phyloP scores from a whole-genome alignment of 768 basidiomycete species.

The Leccinum subtestaceum region DNA sequence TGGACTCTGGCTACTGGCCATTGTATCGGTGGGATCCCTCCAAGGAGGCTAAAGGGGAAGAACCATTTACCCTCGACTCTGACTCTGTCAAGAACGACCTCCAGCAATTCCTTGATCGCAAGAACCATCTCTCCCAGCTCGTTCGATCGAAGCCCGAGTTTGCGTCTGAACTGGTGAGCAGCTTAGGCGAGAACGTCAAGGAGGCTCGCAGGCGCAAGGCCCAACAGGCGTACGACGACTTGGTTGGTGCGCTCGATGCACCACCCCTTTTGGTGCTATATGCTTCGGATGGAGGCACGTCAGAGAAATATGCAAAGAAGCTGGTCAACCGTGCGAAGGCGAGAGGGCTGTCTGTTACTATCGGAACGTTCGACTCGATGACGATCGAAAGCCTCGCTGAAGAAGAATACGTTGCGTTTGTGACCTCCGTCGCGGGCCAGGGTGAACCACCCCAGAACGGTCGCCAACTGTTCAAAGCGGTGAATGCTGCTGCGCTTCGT shows the following conservation, averaged over 20 bases:
- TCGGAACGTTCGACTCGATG: constrained; percentile 79
- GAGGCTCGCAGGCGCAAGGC: constrained; percentile 82
- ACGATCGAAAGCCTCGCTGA: constrained; percentile 69
- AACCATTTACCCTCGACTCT: constrained; percentile 91
- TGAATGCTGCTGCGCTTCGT: constrained; percentile 58
- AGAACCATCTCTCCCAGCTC: constrained; percentile 95
- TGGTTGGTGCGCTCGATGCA: constrained; percentile 82
- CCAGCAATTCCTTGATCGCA: constrained; percentile 88
- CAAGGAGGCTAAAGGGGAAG: constrained; percentile 69
- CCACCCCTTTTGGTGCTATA: constrained; percentile 89
- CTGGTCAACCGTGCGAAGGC: constrained; percentile 79
- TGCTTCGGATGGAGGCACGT: constrained; percentile 91
- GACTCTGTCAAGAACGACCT: constrained; percentile 93
- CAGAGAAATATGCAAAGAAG: constrained; percentile 95
- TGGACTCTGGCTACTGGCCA: constrained; percentile 97
- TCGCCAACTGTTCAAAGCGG: constrained; percentile 80
- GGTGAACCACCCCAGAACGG: constrained; percentile 98
- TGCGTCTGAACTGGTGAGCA: constrained; percentile 78
- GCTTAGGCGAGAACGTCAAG: constrained; percentile 79
- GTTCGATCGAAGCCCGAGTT: constrained; percentile 77
- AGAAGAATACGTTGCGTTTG: constrained; percentile 75
- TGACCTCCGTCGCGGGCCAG: constrained; percentile 94
- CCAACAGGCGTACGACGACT: constrained; percentile 76
- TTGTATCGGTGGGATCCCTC: constrained; percentile 96
- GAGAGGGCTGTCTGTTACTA: constrained; percentile 73